Percentiles rank a stretch among this genome's conserved stretches.
These are phyloP conservation scores for Amanita rubescens DNA, from an alignment of 768 basidiomycete genomes.

Conservation along the genomic window DNA sequence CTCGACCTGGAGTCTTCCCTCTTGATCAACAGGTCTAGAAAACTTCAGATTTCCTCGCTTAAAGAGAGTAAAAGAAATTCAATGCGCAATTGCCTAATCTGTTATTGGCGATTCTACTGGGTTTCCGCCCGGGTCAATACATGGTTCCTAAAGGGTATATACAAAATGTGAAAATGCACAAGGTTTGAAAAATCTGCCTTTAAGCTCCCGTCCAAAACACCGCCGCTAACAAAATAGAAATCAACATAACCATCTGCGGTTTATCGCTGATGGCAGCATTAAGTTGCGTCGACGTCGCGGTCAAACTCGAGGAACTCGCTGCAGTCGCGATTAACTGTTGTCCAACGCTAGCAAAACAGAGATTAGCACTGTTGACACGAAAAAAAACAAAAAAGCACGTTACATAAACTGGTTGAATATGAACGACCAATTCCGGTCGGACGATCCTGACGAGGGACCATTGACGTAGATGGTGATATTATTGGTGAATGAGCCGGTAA, in stretches of 20 bases:
- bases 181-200: neutral
- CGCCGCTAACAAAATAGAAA: neutral
- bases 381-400: neutral
- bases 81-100: too few relatives aligned
- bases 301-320: neutral
- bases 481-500: neutral
- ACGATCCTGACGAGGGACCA: neutral
- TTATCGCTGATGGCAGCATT: neutral
- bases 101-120: slow-evolving; percentile 33
- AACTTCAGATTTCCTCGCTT: too few relatives aligned
- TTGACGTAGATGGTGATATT: slow-evolving; percentile 1
- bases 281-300: too few relatives aligned
- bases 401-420: slow-evolving; percentile 2
- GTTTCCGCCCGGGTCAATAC: too few relatives aligned
- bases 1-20: too few relatives aligned
- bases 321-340: neutral
- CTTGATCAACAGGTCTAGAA: too few relatives aligned
- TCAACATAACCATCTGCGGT: neutral
- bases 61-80: too few relatives aligned
- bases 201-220: neutral
- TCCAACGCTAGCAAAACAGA: neutral
- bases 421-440: neutral
- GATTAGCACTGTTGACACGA: neutral
- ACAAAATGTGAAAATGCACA: too few relatives aligned
- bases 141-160: too few relatives aligned